phyloP scores from a whole-genome alignment of 2,329 filamentous ascomycete genomes.

The Canariomyces notabilis region DNA sequence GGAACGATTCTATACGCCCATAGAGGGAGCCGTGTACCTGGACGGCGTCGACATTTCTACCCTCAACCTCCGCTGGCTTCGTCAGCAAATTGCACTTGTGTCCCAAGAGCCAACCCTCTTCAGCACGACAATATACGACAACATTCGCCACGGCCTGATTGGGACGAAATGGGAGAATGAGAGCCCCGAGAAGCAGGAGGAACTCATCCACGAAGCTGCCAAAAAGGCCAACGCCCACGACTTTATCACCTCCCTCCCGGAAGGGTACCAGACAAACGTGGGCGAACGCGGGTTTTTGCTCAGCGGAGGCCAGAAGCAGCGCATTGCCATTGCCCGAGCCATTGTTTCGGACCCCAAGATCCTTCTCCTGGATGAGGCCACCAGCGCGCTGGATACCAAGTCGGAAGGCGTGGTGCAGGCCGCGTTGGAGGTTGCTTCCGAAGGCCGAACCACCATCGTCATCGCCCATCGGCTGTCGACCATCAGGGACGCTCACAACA shows the following conservation, averaged over 20 bases:
- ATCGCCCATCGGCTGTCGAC: slow-evolving; percentile 95
- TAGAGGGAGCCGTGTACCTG: slow-evolving; percentile 70
- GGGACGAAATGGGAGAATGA: slow-evolving; percentile 72
- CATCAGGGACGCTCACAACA: slow-evolving; percentile 90
- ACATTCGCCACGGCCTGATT: slow-evolving; percentile 86
- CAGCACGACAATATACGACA: slow-evolving; percentile 80
- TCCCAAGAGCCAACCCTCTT: slow-evolving; percentile 92
- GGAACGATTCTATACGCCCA: slow-evolving; percentile 90
- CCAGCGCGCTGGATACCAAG: slow-evolving; percentile 87
- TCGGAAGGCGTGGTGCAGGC: slow-evolving; percentile 93
- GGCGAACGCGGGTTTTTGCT: slow-evolving; percentile 89
- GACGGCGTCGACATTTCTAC: slow-evolving; percentile 78
- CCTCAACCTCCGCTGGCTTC: slow-evolving; percentile 84
- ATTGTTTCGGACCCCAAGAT: slow-evolving; percentile 90
- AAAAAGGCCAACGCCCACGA: slow-evolving; percentile 92
- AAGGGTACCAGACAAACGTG: slow-evolving; percentile 91
- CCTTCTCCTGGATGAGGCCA: slow-evolving; percentile 89
- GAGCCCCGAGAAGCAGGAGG: slow-evolving; percentile 60
- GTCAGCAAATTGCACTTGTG: slow-evolving; percentile 87
- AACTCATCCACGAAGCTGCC: slow-evolving; percentile 73
- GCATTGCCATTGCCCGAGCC: slow-evolving; percentile 88
- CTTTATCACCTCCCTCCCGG: slow-evolving; percentile 75
- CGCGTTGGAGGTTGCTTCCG: slow-evolving; percentile 78
- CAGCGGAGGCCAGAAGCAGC: slow-evolving; percentile 93
- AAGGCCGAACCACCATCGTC: slow-evolving; percentile 87